Conservation (phyloP, 176 grass and related monocot species). For the Cenchrus americanus region DNA sequence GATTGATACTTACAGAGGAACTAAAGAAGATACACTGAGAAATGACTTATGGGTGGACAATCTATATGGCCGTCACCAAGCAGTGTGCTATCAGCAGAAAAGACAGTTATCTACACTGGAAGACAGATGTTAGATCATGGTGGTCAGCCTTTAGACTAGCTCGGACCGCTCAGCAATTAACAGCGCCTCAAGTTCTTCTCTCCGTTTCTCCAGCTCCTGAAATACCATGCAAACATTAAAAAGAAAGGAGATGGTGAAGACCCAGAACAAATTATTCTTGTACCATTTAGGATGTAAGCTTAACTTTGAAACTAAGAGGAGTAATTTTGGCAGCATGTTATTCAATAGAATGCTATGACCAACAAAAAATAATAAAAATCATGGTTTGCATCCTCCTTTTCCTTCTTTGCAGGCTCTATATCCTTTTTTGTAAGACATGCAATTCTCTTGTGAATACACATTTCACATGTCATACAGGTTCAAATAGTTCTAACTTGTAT, state of each 20-base stretch:
- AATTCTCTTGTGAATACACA: not conserved
- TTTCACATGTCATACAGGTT: conserved; percentile 4
- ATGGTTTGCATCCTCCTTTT: not conserved
- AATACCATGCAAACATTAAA: conserved; percentile 30
- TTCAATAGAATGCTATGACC: not conserved
- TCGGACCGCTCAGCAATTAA: conserved; percentile 62
- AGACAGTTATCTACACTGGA: conserved; percentile 23
- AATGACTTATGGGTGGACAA: not conserved
- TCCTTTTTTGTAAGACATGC: not conserved
- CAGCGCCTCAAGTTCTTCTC: conserved; percentile 90
- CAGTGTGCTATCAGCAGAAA: conserved; percentile 4
- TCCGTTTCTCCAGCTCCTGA: conserved; percentile 79
- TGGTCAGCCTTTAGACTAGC: conserved; percentile 15
- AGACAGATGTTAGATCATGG: conserved; percentile 22
- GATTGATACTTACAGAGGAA: conserved; percentile 20
- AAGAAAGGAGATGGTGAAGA: not conserved
- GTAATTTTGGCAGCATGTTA: not conserved
- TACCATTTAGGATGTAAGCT: not conserved
- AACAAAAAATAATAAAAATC: not conserved
- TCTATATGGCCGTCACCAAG: conserved; percentile 10
- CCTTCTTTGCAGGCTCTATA: not conserved
- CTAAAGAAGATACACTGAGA: conserved; percentile 7
- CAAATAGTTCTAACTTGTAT: not conserved
- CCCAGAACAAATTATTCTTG: not conserved
- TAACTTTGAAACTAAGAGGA: not conserved